These are phyloP conservation scores for Umbilicaria muhlenbergii DNA, from an alignment of 495 filamentous ascomycete species.

Conservation along the genomic window DNA sequence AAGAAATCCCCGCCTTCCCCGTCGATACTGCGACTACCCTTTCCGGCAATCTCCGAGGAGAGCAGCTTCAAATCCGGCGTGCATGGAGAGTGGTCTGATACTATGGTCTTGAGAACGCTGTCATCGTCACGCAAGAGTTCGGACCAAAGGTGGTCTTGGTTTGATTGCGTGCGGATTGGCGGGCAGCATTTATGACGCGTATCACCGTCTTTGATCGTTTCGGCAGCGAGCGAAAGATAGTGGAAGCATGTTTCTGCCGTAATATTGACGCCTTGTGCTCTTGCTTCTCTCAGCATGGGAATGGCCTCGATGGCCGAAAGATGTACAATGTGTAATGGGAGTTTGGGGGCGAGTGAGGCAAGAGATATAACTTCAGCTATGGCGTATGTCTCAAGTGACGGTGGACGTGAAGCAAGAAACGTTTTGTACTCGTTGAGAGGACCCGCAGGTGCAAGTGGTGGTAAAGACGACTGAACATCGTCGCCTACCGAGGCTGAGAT, in stretches of 20 bases:
- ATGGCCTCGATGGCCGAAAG: conserved; percentile 88
- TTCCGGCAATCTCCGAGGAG: conserved; percentile 37
- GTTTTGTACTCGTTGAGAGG: conserved; percentile 71
- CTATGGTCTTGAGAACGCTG: conserved; percentile 79
- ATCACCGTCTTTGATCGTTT: conserved; percentile 75
- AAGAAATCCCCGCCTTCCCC: conserved; percentile 64
- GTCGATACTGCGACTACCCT: conserved; percentile 17
- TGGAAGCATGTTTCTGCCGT: conserved; percentile 98
- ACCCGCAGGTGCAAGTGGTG: conserved; percentile 60
- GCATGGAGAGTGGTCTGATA: conserved; percentile 95
- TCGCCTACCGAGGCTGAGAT: conserved; percentile 70
- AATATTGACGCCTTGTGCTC: conserved; percentile 67
- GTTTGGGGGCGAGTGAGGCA: conserved; percentile 62
- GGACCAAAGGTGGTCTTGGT: conserved; percentile 81
- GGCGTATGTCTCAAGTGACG: conserved; percentile 82
- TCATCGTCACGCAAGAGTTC: conserved; percentile 52
- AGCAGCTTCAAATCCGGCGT: conserved; percentile 88
- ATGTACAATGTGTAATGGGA: conserved; percentile 89
- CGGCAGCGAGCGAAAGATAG: conserved; percentile 82
- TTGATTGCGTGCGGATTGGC: conserved; percentile 69
- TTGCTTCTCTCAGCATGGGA: conserved; percentile 67
- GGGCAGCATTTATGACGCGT: conserved; percentile 97
- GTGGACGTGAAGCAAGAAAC: conserved; percentile 82
- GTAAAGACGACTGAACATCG: conserved; percentile 51
- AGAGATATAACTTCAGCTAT: conserved; percentile 74